A percentile compares a stretch with the other conserved stretches of the same genome.
Evolutionary conservation across 345 rosid genomes (phyloP).

Genomic region (Citrus maxima): DNA sequence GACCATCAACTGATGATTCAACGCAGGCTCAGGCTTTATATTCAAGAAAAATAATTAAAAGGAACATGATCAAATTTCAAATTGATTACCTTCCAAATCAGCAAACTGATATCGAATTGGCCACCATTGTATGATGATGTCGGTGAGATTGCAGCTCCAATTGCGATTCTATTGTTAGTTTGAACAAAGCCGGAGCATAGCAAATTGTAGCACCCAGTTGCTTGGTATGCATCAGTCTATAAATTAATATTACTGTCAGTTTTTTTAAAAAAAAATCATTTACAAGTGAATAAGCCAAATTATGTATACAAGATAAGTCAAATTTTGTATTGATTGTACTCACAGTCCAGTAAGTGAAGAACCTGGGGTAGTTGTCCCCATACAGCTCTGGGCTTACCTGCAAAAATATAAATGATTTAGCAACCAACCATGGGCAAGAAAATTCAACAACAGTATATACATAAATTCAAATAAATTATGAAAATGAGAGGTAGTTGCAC

Average conservation of each 20-base stretch:
- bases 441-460: background rate
- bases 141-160: slow-evolving; percentile 97
- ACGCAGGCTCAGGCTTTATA: background rate
- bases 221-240: slow-evolving; percentile 91
- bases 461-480: background rate
- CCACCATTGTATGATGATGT: slow-evolving; percentile 81
- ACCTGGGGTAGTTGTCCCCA: slow-evolving; percentile 92
- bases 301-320: background rate
- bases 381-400: slow-evolving; percentile 98
- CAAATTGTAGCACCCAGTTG: slow-evolving; percentile 96
- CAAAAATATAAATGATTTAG: slow-evolving; percentile 12
- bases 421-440: background rate
- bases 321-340: slow-evolving; percentile 25
- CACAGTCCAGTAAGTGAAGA: slow-evolving; percentile 99
- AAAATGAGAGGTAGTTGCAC: slow-evolving; percentile 31
- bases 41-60: background rate
- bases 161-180: slow-evolving; percentile 75
- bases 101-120: slow-evolving; percentile 89
- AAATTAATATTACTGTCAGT: slow-evolving; percentile 3
- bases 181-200: slow-evolving; percentile 95
- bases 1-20: background rate
- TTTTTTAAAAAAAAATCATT: background rate
- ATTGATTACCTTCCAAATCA: slow-evolving; percentile 88
- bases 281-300: background rate
- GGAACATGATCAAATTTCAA: background rate